Evolutionary conservation across 1,284 basidiomycete species (phyloP), one percentile per base, ranked within the genome.

Genomic region (Ustilago vetiveriae): DNA sequence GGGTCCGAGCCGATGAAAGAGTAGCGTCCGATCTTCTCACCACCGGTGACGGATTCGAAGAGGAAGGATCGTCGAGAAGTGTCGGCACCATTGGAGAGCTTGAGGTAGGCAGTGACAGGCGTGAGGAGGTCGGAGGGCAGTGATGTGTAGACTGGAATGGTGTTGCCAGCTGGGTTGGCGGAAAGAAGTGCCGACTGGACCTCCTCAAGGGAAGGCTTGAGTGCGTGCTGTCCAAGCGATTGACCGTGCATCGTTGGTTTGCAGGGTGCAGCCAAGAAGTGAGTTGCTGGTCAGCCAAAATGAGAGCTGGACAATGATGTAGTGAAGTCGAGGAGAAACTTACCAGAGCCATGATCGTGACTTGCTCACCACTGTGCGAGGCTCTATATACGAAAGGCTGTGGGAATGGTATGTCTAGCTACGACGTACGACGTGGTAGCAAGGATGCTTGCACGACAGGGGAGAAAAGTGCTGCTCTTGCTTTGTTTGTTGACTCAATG

Each of bases 1-100:
- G 95, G 95, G 83, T 96, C 94, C 80, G 93, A 89, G 48, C 96
- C 96, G 59, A 98, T 90, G 84, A 98, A 98, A 79, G 91, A 94
- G 83, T 96, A 98, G 57, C 96, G 87, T 33, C 91, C 93, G 49
- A 96, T 85, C 82, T 88, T 92, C 84, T 97, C 92, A 44, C 94
- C 95, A 24, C 88, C 90, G 1, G 71, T 74, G 39, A 98, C 91
- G 49, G 92, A 94, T 50, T 82, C 74, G 50, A 74, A 76, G 48
- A 82, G 64, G 67, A 82, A 79, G 36, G 73, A 75, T 32, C 71
- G 69, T 17, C 66, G 64, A 21, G 55, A 54, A 6, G 66, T 90
- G 80, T 90, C 90, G 4, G 92, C 92, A 71, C 94, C 92, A 78
- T 94, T 89, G 6, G 94, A 90, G 64, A 98, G 88, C 57, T 93